These are phyloP conservation scores for Epichloe hybrida DNA, from an alignment of 2,329 filamentous ascomycete genomes.

Conservation along the genomic window DNA sequence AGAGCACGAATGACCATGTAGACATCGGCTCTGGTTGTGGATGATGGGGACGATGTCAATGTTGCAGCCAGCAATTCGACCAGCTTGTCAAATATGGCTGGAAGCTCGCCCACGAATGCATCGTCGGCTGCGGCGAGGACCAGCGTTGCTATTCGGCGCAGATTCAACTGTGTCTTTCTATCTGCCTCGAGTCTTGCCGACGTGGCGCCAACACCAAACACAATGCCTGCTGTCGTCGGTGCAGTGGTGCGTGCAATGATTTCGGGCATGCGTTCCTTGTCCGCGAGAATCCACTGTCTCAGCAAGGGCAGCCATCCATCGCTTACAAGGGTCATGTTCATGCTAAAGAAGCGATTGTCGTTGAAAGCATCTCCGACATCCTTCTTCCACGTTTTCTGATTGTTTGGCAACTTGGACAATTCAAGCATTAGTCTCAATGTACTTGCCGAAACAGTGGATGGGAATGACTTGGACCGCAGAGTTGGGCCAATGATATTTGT, in stretches of 20 bases:
- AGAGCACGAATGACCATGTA: constrained; percentile 80
- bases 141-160: constrained; percentile 69
- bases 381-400: constrained; percentile 84
- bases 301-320: constrained; percentile 72
- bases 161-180: constrained; percentile 77
- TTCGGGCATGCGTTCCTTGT: constrained; percentile 81
- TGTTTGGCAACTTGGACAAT: constrained; percentile 62
- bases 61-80: constrained; percentile 78
- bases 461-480: constrained; percentile 74
- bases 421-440: constrained; percentile 63
- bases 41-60: constrained; percentile 80
- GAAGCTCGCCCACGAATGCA: constrained; percentile 64
- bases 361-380: constrained; percentile 88
- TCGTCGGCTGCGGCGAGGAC: constrained; percentile 67
- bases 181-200: constrained; percentile 92
- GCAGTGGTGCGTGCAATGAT: constrained; percentile 65
- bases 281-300: constrained; percentile 68
- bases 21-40: constrained; percentile 74
- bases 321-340: constrained; percentile 49
- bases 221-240: constrained; percentile 86
- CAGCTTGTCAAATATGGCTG: constrained; percentile 64
- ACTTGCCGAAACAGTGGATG: constrained; percentile 63
- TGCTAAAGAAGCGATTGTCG: constrained; percentile 73
- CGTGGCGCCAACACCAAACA: constrained; percentile 95
- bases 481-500: constrained; percentile 69